Evolutionary conservation across 768 basidiomycete genomes (phyloP).

Genomic region (Suillus luteus): DNA sequence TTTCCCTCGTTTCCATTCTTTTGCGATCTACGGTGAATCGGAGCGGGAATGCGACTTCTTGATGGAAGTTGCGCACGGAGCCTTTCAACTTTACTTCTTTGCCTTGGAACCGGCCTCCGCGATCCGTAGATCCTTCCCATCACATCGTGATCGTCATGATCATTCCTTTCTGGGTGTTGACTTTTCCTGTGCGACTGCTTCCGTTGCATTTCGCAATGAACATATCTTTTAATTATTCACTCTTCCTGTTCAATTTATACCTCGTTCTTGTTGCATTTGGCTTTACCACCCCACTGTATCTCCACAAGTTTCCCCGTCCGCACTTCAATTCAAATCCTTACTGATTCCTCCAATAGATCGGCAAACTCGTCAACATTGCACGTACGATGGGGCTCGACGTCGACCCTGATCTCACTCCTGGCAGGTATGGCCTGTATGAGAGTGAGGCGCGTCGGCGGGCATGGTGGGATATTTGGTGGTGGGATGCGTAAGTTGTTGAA

Average conservation of each 20-base stretch:
- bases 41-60: background rate
- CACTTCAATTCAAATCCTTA: background rate
- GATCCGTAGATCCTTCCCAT: constrained; percentile 6
- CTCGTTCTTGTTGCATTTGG: constrained; percentile 15
- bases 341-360: constrained; percentile 43
- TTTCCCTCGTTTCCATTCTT: background rate
- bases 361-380: constrained; percentile 70
- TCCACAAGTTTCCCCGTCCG: too few species aligned
- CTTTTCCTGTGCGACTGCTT: background rate
- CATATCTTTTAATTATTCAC: background rate
- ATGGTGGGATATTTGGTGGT: constrained; percentile 83
- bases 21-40: background rate
- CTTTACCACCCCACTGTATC: background rate
- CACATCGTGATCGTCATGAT: background rate
- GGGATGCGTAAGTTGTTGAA: constrained; percentile 63
- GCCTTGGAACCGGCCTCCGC: background rate
- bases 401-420: constrained; percentile 57
- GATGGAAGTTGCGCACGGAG: background rate
- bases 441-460: constrained; percentile 55
- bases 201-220: background rate
- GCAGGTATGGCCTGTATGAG: constrained; percentile 50
- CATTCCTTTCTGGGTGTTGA: background rate
- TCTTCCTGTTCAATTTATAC: background rate
- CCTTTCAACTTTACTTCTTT: background rate
- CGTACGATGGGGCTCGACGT: constrained; percentile 61